Evolutionary conservation across 1,139 yeast genomes (phyloP).

Genomic region (Candida anutae): DNA sequence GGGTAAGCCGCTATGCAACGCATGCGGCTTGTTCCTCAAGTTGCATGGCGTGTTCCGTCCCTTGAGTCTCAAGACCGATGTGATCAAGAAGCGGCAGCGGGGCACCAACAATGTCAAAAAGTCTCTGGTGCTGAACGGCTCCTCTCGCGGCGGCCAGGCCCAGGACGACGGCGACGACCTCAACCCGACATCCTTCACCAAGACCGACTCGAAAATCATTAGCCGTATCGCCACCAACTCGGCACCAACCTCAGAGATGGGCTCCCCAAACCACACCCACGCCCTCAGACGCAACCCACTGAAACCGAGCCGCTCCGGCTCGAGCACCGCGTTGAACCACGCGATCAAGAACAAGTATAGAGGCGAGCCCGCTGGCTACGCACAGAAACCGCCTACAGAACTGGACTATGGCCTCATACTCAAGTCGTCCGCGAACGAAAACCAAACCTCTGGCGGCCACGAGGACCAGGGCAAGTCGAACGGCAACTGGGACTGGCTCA

Average conservation of each 20-base stretch:
- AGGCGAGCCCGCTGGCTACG: too few relatives aligned
- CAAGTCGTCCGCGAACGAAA: slow-evolving; percentile 3
- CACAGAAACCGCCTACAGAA: slow-evolving; percentile 2
- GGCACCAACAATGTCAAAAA: slow-evolving; percentile 9
- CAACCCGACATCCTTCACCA: slow-evolving; percentile 14
- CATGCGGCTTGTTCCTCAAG: slow-evolving; percentile 21
- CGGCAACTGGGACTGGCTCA: slow-evolving; percentile 20
- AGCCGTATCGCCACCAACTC: too few relatives aligned
- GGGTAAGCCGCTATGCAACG: slow-evolving; percentile 22
- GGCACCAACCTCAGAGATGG: too few relatives aligned
- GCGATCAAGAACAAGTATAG: too few relatives aligned
- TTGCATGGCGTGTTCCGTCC: slow-evolving; percentile 22
- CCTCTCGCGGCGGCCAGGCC: background rate
- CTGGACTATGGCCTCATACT: slow-evolving; percentile 2
- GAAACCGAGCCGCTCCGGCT: too few relatives aligned
- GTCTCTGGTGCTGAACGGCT: background rate
- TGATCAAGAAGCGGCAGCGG: slow-evolving; percentile 21
- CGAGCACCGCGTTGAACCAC: too few relatives aligned
- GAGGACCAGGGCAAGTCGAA: slow-evolving; percentile 1
- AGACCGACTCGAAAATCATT: slow-evolving; percentile 8
- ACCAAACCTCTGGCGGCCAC: slow-evolving; percentile 1
- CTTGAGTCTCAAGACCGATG: slow-evolving; percentile 20
- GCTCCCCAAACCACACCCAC: too few relatives aligned
- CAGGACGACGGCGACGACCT: slow-evolving; percentile 17
- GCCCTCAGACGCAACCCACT: too few relatives aligned